phyloP scores from a whole-genome alignment of 106 monocot genomes.

The Dioscorea dumetorum region DNA sequence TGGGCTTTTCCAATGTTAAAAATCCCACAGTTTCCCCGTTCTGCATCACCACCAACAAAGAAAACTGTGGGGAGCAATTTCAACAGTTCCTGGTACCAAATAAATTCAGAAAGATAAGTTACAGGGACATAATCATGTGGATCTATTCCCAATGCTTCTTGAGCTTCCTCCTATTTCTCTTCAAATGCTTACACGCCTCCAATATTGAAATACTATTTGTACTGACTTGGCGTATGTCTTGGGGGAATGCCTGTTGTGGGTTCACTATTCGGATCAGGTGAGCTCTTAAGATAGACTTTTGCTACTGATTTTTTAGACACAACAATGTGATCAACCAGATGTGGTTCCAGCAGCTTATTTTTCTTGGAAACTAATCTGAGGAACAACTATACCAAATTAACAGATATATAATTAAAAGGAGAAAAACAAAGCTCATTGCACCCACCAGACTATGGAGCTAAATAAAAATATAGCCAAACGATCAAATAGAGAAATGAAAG shows the following conservation, averaged over 20 bases:
- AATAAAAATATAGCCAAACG: no score
- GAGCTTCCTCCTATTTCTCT: slow-evolving; percentile 89
- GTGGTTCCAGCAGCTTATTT: slow-evolving; percentile 83
- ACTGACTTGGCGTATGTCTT: slow-evolving; percentile 32
- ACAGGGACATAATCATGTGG: slow-evolving; percentile 86
- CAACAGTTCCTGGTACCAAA: slow-evolving; percentile 65
- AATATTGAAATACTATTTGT: slow-evolving; percentile 84
- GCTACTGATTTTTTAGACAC: slow-evolving; percentile 93
- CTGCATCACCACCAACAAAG: slow-evolving; percentile 59
- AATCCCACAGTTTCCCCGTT: slow-evolving; percentile 60
- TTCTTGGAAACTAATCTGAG: slow-evolving; percentile 99
- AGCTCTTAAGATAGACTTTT: slow-evolving; percentile 79
- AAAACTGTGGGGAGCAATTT: slow-evolving; percentile 74
- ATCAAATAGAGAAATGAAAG: no score
- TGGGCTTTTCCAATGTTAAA: slow-evolving; percentile 97
- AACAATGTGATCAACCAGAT: slow-evolving; percentile 87
- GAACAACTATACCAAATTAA: neutral
- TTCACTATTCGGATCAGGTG: slow-evolving; percentile 31
- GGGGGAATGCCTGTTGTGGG: slow-evolving; percentile 28
- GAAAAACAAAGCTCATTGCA: no score
- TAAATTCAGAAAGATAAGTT: slow-evolving; percentile 64
- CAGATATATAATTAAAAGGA: no score
- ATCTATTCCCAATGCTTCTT: slow-evolving; percentile 73
- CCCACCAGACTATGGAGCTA: no score
- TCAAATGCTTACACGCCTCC: slow-evolving; percentile 97